Base-by-base conservation (phyloP, 2,329 filamentous ascomycete genomes). In the Saccharata proteae region DNA sequence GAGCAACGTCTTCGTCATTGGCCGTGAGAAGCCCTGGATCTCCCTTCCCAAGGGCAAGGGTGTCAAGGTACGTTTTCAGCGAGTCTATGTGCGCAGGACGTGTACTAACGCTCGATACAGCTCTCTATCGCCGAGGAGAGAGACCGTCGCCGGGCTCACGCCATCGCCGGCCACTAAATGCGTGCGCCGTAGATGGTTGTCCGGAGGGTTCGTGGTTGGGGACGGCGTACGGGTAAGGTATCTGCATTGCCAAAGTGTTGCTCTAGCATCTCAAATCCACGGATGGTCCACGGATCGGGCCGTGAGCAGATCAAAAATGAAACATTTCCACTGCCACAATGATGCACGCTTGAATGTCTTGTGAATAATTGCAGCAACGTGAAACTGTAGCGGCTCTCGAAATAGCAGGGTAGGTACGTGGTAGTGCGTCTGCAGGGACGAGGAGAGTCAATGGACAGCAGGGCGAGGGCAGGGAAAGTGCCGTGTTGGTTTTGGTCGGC, bases 41-140 rank as follows among this genome's bases (percentile, higher is more conserved):
- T 93, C 83, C 56, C 78, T 98, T 62, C 92, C 90, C 65, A 98
- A 96, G 84, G 90, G 90, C 72, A 94, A 94, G 79, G 90, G 90
- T 83, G 90, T 98, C 74, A 93, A 94, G 64, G 67, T 71, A 57
- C 16, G 32, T 21, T 7, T 10, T 14, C n/a, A 27, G 21, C 38
- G 45, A 39, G 47, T 13, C n/a, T 33, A 32, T 43, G 31, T 36
- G 7, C 26, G 10, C 9, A 11, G 10, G 26, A 15, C 17, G 6
- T 18, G 12, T 21, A 17, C 35, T 37, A 10, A 37, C 31, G 13
- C 3, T 14, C 2, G 9, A 5, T 20, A 9, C 21, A 74, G 84
- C 84, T 96, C 65, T 78, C 80, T 61, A 96, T 98, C 59, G 85
- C 88, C 52, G 88, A 98, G 74, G 88, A 98, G 83, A 78, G 88